A percentile compares a stretch with the other conserved stretches of the same genome.
phyloP scores from a whole-genome alignment of 495 filamentous ascomycete genomes.

The Tetracladium setigerum region DNA sequence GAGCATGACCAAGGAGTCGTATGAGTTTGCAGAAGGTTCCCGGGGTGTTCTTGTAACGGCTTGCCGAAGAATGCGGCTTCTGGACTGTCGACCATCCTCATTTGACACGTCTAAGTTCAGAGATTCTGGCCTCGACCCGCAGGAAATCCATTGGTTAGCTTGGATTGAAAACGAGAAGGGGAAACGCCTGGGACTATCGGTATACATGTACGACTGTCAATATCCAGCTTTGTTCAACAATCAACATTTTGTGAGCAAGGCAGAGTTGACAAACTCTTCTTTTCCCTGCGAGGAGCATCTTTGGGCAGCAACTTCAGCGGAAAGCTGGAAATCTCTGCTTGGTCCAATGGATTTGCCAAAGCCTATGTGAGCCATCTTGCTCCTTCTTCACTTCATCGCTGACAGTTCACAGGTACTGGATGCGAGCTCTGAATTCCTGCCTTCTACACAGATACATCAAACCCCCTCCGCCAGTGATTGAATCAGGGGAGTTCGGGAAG shows the following conservation, averaged over 20 bases:
- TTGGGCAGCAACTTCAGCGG: slow-evolving; percentile 15
- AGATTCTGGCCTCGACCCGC: slow-evolving; percentile 6
- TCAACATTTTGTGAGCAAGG: slow-evolving; percentile 23
- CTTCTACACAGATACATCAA: slow-evolving; percentile 16
- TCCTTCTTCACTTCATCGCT: too few relatives aligned
- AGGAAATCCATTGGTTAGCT: slow-evolving; percentile 18
- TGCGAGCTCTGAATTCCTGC: slow-evolving; percentile 20
- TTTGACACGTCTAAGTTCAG: slow-evolving; percentile 1
- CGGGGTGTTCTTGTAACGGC: slow-evolving; percentile 21
- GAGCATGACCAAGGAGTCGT: slow-evolving; percentile 21
- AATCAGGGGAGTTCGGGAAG: slow-evolving; percentile 18
- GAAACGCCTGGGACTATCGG: slow-evolving; percentile 22
- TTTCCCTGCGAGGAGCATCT: slow-evolving; percentile 20
- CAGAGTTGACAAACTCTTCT: slow-evolving; percentile 21
- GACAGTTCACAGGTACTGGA: slow-evolving; percentile 9
- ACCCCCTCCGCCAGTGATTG: slow-evolving; percentile 10
- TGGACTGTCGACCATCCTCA: slow-evolving; percentile 20
- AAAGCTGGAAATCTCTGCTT: slow-evolving; percentile 17
- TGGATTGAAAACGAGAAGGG: slow-evolving; percentile 21
- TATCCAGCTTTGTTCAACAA: slow-evolving; percentile 22
- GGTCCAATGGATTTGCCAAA: slow-evolving; percentile 17
- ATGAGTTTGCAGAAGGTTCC: slow-evolving; percentile 22
- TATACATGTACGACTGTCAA: slow-evolving; percentile 23
- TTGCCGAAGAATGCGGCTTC: slow-evolving; percentile 17
- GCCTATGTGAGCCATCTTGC: background rate